Evolutionary conservation across 257 asterid species (phyloP).

Genomic region (Jaltomata sinuosa): DNA sequence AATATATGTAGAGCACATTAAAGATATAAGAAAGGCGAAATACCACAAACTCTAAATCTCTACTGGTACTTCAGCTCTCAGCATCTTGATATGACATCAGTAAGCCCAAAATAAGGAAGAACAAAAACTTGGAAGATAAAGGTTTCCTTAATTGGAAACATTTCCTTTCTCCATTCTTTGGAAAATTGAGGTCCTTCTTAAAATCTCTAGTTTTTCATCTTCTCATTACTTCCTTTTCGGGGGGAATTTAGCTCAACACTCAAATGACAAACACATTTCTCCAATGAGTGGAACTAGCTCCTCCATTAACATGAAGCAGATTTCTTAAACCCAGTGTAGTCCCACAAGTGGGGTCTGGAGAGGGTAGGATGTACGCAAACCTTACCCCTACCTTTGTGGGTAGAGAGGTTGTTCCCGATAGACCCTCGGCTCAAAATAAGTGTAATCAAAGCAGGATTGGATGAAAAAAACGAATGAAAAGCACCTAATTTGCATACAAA

Average conservation of each 20-base stretch:
- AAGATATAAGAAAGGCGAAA: not conserved
- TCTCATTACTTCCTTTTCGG: not conserved
- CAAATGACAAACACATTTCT: not conserved
- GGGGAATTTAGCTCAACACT: not conserved
- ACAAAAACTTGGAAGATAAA: not conserved
- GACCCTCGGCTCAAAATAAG: too few species aligned
- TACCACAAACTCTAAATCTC: not conserved
- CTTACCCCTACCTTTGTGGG: too few species aligned
- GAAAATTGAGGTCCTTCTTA: not conserved
- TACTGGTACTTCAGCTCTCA: not conserved
- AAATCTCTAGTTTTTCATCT: not conserved
- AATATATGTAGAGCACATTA: not conserved
- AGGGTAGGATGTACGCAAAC: too few species aligned
- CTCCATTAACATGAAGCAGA: not conserved
- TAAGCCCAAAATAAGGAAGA: not conserved
- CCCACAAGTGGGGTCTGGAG: too few species aligned
- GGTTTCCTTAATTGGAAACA: not conserved
- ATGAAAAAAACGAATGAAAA: not conserved
- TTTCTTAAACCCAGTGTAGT: too few species aligned
- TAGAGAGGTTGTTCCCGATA: too few species aligned
- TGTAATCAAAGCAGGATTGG: too few species aligned
- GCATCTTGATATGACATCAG: not conserved
- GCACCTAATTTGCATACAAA: not conserved
- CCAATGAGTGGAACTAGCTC: not conserved
- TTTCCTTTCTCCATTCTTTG: not conserved